Evolutionary conservation across 2,329 filamentous ascomycete species (phyloP), one percentile per base, ranked within the genome.

Genomic region (Lecanicillium sp.): DNA sequence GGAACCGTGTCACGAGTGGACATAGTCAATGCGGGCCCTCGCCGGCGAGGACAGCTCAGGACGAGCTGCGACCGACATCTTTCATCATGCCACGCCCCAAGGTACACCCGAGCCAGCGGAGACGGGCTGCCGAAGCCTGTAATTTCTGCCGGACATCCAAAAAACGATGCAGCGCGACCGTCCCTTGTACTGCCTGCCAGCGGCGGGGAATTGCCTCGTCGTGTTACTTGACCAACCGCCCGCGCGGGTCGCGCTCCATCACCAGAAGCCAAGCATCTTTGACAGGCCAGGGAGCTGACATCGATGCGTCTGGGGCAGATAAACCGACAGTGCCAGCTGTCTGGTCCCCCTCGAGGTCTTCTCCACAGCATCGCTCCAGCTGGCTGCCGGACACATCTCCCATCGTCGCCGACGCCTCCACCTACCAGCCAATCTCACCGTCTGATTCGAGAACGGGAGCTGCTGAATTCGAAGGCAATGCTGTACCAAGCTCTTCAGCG

Each of bases 11-110:
- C n/a, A n/a, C n/a, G n/a, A n/a, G n/a, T 11, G 22, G 22, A 25
- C 11, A 25, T 25, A 6, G 11, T 11, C 6, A 7, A 7, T 25
- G 22, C 22, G 22, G 22, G 22, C 22, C 11, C 22, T 25, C 22
- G 22, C 22, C 6, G 22, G 22, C 22, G 11, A 25, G 22, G 7
- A 25, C 11, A 25, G 22, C 22, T 6, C 6, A 25, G 6, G 7
- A 11, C 22, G 6, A 11, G 11, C 22, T 25, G 22, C 22, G 11
- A 25, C 22, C 6, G 11, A 25, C 22, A 11, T 11, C 6, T 25
- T 11, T 38, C 30, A 11, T 10, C 10, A 75, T 75, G 71, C 69
- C 70, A 42, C 69, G 71, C 17, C 69, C 69, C 11, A 72, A 66
- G 46, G 68, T 74, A 17, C 61, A 59, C 14, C 66, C 67, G 2